phyloP scores from a whole-genome alignment of 2,329 filamentous ascomycete genomes.

The Penicillium sp. region DNA sequence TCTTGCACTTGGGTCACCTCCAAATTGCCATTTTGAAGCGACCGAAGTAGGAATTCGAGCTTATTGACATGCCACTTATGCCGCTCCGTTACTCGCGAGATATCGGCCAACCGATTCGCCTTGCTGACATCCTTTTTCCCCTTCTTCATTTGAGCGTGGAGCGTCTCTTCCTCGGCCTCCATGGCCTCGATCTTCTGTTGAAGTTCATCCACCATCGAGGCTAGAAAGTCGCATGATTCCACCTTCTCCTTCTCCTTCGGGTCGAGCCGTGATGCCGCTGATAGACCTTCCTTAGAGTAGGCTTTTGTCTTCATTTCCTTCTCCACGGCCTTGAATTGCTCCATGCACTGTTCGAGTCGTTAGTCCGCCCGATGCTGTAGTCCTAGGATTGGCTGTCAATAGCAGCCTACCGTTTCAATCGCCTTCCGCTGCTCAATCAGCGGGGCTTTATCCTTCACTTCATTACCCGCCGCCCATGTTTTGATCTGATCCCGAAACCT shows the following conservation, averaged over 20 bases:
- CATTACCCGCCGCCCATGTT: conserved; percentile 96
- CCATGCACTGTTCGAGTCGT: conserved; percentile 62
- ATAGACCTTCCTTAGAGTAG: conserved; percentile 96
- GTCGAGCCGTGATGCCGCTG: conserved; percentile 86
- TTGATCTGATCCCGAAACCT: conserved; percentile 98
- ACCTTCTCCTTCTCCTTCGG: conserved; percentile 96
- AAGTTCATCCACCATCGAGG: conserved; percentile 83
- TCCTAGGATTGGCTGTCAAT: not conserved
- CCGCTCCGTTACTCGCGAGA: conserved; percentile 78
- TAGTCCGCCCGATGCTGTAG: conserved; percentile 20
- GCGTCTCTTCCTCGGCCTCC: conserved; percentile 81
- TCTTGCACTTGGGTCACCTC: conserved; percentile 84
- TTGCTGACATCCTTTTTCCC: conserved; percentile 83
- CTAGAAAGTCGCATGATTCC: conserved; percentile 82
- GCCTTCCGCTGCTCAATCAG: conserved; percentile 89
- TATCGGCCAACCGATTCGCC: conserved; percentile 80
- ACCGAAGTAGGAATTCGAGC: conserved; percentile 83
- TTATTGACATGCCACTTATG: conserved; percentile 97
- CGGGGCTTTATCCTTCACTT: conserved; percentile 99
- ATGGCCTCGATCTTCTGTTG: conserved; percentile 89
- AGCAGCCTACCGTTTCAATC: conserved; percentile 78
- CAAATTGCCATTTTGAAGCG: conserved; percentile 87
- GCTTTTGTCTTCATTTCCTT: conserved; percentile 99
- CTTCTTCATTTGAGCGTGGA: conserved; percentile 91
- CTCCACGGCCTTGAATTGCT: conserved; percentile 99